Evolutionary conservation across 352 stramenopile genomes (phyloP).

Genomic region (Aphanomyces stellatus): DNA sequence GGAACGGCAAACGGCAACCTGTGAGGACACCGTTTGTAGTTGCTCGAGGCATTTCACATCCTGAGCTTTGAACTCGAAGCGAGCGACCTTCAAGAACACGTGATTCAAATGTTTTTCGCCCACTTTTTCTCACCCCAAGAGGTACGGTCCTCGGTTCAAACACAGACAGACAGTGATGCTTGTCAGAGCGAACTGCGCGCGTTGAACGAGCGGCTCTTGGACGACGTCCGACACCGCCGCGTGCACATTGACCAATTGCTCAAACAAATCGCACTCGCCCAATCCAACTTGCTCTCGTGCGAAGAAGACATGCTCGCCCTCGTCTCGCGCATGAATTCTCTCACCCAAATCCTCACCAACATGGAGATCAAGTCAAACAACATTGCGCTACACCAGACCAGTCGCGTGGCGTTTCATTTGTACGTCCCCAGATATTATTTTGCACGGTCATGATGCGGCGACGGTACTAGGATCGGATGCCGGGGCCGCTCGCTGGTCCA

Average conservation of each 20-base stretch:
- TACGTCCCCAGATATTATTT: not conserved
- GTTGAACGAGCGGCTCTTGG: slow-evolving; percentile 1
- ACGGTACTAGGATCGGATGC: not conserved
- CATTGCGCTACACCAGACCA: not conserved
- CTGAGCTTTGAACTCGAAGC: slow-evolving; percentile 7
- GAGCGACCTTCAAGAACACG: not conserved
- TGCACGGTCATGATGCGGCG: not conserved
- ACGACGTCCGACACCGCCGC: slow-evolving; percentile 6
- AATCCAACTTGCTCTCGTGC: not conserved
- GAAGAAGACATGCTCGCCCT: slow-evolving; percentile 7
- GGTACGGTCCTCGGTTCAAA: too few species aligned
- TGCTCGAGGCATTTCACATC: slow-evolving; percentile 7
- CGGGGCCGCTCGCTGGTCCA: not conserved
- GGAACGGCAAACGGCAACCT: not conserved
- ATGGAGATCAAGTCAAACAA: slow-evolving; percentile 10
- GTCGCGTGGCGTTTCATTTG: not conserved
- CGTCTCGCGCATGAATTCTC: not conserved
- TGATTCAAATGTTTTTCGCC: not conserved
- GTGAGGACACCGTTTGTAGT: not conserved
- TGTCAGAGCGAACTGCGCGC: not conserved
- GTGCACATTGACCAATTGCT: slow-evolving; percentile 1
- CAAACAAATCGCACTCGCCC: slow-evolving; percentile 2
- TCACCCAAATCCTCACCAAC: not conserved
- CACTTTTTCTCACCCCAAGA: slow-evolving; percentile 6
- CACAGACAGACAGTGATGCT: too few species aligned